A percentile compares a stretch with the other conserved stretches of the same genome.
phyloP scores from a whole-genome alignment of 768 basidiomycete genomes.

The Kwoniella pini region DNA sequence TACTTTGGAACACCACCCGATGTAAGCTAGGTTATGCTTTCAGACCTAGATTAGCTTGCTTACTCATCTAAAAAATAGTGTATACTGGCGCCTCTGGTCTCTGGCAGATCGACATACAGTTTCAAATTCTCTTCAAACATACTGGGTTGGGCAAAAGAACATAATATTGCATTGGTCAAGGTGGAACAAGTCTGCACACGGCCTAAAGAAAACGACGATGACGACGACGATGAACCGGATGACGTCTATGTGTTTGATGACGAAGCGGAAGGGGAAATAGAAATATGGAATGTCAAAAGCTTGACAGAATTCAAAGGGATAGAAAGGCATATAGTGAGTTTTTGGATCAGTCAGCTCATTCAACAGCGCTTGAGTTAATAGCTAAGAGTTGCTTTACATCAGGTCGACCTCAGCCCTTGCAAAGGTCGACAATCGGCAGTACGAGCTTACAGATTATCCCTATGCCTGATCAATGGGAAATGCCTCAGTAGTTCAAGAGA shows the following conservation, averaged over 20 bases:
- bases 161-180: slow-evolving; percentile 25
- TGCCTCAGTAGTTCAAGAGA: slow-evolving; percentile 25
- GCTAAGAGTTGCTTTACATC: background rate
- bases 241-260: slow-evolving; percentile 18
- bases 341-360: background rate
- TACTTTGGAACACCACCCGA: slow-evolving; percentile 34
- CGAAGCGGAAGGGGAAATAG: slow-evolving; percentile 27
- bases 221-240: slow-evolving; percentile 23
- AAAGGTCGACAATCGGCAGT: slow-evolving; percentile 29
- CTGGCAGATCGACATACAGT: slow-evolving; percentile 20
- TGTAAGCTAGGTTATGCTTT: slow-evolving; percentile 14
- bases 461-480: slow-evolving; percentile 34
- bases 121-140: slow-evolving; percentile 30
- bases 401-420: slow-evolving; percentile 31
- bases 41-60: background rate
- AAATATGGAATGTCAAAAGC: slow-evolving; percentile 20
- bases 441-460: slow-evolving; percentile 32
- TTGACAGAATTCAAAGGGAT: slow-evolving; percentile 19
- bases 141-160: slow-evolving; percentile 18
- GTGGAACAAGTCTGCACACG: slow-evolving; percentile 38
- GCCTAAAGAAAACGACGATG: slow-evolving; percentile 22
- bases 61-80: slow-evolving; percentile 21
- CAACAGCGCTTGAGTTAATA: too few relatives aligned
- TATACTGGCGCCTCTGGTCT: slow-evolving; percentile 31
- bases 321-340: slow-evolving; percentile 22